Percentiles rank a stretch among this genome's conserved stretches.
phyloP scores from a whole-genome alignment of 352 stramenopile genomes.

The Globisporangium ultimum region DNA sequence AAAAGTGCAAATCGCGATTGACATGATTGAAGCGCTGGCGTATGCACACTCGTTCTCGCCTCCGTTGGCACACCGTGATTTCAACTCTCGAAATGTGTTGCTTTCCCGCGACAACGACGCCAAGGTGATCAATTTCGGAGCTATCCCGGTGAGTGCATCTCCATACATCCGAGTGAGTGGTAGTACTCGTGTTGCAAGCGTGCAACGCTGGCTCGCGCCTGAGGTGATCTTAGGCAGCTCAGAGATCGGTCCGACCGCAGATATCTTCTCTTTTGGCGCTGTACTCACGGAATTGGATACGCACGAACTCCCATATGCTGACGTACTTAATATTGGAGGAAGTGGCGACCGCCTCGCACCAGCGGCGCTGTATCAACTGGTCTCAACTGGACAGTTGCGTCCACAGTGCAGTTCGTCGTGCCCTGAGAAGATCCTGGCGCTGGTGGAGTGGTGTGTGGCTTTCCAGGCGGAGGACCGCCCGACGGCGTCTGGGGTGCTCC shows the following conservation, averaged over 20 bases:
- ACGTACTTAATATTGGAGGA: neutral
- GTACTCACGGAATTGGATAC: conserved; percentile 5
- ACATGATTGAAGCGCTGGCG: too few relatives aligned
- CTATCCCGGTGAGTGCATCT: too few relatives aligned
- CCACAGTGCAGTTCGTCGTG: conserved; percentile 1
- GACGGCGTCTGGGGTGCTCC: neutral
- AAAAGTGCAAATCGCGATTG: too few relatives aligned
- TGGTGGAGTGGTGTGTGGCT: neutral
- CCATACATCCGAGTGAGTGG: too few relatives aligned
- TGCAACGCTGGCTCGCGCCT: neutral
- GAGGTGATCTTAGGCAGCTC: conserved; percentile 4
- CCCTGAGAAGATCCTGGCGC: conserved; percentile 7
- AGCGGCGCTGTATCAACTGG: conserved; percentile 1
- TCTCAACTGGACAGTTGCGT: neutral
- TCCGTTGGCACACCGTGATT: too few relatives aligned
- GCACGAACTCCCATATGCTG: conserved; percentile 2
- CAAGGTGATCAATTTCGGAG: too few relatives aligned
- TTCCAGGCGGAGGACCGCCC: neutral
- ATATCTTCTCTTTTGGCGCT: conserved; percentile 6
- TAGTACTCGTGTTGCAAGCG: too few relatives aligned
- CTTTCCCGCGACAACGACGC: too few relatives aligned
- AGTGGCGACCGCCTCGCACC: conserved; percentile 1
- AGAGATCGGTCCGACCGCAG: conserved; percentile 1
- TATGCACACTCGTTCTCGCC: too few relatives aligned
- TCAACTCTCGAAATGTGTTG: too few relatives aligned